Evolutionary conservation across 768 basidiomycete genomes (phyloP), one percentile per base, ranked within the genome.

Genomic region (Amanita phalloides): DNA sequence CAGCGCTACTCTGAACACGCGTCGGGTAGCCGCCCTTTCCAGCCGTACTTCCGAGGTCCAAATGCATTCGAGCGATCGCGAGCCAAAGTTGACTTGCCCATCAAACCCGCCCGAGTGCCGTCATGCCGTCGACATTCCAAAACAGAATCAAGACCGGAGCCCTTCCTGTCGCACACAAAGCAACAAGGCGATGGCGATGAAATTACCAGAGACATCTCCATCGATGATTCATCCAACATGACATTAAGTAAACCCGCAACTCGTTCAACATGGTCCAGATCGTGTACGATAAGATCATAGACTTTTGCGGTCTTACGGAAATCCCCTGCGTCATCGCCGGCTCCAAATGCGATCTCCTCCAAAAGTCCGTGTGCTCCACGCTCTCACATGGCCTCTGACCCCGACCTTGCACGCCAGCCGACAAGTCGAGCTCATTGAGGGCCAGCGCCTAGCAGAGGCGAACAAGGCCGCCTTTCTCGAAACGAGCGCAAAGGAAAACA

Each of bases 241-340:
- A 28, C 7, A 28, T 28, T 28, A 28, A 28, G 26, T 28, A 28
- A 28, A 28, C 26, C 4, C 26, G 26, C 26, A 82, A 83, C 60
- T 92, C 90, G 7, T 97, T 96, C 73, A 86, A 97, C 60, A 96
- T 97, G 90, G 78, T 97, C 58, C 81, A 86, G 64, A 84, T 90
- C 66, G 81, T 98, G 33, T 84, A 97, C 63, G 93, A 97, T 75
- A 99, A 98, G 77, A 94, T 99, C 58, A 69, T 91, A 60, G 82
- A 91, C 67, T 97, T 89, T 62, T 88, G 86, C 54, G 95, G 94
- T 41, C 73, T 88, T 48, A 79, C 79, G 50, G 82, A 83, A 56
- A 84, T 98, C 53, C 91, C 94, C 13, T 92, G 92, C 65, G 91
- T 97, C 41, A 83, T 97, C 56, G 94, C 95, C 45, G 94, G 93